Base-by-base conservation (phyloP, 129 eudicot genomes). In the Flaveria linearis region DNA sequence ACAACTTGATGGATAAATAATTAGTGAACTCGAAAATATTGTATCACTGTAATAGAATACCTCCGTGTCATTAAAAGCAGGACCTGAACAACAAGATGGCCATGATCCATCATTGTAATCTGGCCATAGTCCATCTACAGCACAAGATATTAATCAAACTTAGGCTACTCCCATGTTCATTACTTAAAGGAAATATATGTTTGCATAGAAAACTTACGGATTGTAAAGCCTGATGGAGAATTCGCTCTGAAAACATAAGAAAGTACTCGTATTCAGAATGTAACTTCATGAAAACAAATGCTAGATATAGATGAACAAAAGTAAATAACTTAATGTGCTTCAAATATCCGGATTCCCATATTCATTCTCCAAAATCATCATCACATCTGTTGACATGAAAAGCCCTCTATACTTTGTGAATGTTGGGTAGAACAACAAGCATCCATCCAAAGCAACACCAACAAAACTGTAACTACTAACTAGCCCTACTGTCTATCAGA, bases 21-120 rank as follows among this genome's bases (percentile, higher is more conserved):
- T 4, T 4, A 46, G 23, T 36, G 46, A 18, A 26, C 25, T 45
- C 2, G 3, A 36, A 53, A 50, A 67, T 62, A 47, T 5, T 16
- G 57, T 69, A 72, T 52, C 0, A 15, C 11, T 14, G 23, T 41
- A 62, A 52, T 18, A 68, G 56, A 42, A 46, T 88, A 87, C 96
- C 96, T 91, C 90, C 56, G 85, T 83, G 4, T 39, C 85, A 74
- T 91, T 83, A 80, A 91, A 93, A 7, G 67, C 80, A 36, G 90
- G 74, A 23, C 88, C 83, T 75, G 82, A 71, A 74, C 98, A 93
- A 78, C 98, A 93, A 33, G 97, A 75, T 39, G 98, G 98, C 98
- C 97, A 93, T 53, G 91, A 85, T 76, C 98, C 98, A 75, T 91
- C 98, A 75, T 93, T 93, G 85, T 93, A 93, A 73, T 93, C 98